Evolutionary conservation across 257 asterid genomes (phyloP).

Genomic region (Primulina tabacum): DNA sequence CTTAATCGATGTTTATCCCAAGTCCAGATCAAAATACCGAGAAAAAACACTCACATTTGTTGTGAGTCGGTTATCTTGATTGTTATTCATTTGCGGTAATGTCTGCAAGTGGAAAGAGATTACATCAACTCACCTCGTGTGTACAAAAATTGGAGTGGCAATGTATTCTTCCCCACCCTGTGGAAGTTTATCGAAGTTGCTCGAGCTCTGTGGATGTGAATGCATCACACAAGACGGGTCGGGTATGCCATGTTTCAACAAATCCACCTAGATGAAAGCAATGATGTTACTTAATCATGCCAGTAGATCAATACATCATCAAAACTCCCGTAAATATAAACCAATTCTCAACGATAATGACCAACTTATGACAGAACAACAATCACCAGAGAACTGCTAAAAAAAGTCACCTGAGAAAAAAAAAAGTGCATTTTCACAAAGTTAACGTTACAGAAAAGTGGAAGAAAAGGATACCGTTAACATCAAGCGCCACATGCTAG

Average conservation of each 20-base stretch:
- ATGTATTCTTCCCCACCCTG: slow-evolving; percentile 63
- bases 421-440: slow-evolving; percentile 6
- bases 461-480: slow-evolving; percentile 54
- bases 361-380: background rate
- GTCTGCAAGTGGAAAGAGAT: background rate
- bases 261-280: slow-evolving; percentile 60
- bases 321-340: background rate
- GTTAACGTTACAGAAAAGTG: slow-evolving; percentile 6
- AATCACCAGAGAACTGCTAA: background rate
- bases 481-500: slow-evolving; percentile 91
- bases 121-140: slow-evolving; percentile 51
- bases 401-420: background rate
- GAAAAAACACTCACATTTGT: background rate
- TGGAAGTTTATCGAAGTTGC: slow-evolving; percentile 36
- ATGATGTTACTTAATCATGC: slow-evolving; percentile 14
- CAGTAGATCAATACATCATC: no score
- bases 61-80: background rate
- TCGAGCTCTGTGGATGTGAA: slow-evolving; percentile 54
- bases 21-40: background rate
- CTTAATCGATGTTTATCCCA: background rate
- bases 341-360: background rate
- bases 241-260: slow-evolving; percentile 79
- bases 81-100: background rate
- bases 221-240: slow-evolving; percentile 79
- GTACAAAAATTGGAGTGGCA: slow-evolving; percentile 80